Evolutionary conservation across 805 yeast species (phyloP).

Genomic region (Nakazawaea ernobii): DNA sequence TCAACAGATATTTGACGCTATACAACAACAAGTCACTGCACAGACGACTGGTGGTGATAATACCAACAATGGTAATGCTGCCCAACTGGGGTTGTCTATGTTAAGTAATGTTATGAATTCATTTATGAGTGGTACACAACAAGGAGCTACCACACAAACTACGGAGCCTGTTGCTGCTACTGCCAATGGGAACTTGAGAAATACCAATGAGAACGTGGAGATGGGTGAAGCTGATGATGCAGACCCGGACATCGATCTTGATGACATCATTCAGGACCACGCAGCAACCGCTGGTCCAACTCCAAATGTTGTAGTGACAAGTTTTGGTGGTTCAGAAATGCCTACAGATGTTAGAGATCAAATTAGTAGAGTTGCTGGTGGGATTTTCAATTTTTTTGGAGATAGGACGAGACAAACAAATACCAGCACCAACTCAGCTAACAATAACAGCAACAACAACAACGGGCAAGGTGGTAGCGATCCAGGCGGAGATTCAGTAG

Average conservation of each 20-base stretch:
- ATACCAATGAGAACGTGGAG: neutral
- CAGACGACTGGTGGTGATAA: neutral
- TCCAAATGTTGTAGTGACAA: neutral
- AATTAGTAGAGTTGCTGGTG: neutral
- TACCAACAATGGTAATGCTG: neutral
- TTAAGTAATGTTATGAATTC: neutral
- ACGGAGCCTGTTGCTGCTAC: neutral
- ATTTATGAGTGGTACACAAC: neutral
- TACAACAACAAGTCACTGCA: neutral
- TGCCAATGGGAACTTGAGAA: neutral
- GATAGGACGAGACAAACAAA: neutral
- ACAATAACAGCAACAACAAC: no score
- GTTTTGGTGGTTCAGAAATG: neutral
- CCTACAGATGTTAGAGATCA: neutral
- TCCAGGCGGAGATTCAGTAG: neutral
- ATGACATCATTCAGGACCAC: conserved; percentile 2
- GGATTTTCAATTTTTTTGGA: neutral
- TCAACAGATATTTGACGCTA: neutral
- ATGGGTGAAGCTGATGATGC: neutral
- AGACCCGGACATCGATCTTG: conserved; percentile 8
- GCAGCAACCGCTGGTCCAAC: neutral
- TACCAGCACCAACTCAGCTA: neutral
- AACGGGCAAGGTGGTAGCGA: neutral
- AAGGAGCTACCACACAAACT: neutral
- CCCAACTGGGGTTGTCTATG: neutral